phyloP scores from a whole-genome alignment of 441 rosid genomes.

The Manihot esculenta region DNA sequence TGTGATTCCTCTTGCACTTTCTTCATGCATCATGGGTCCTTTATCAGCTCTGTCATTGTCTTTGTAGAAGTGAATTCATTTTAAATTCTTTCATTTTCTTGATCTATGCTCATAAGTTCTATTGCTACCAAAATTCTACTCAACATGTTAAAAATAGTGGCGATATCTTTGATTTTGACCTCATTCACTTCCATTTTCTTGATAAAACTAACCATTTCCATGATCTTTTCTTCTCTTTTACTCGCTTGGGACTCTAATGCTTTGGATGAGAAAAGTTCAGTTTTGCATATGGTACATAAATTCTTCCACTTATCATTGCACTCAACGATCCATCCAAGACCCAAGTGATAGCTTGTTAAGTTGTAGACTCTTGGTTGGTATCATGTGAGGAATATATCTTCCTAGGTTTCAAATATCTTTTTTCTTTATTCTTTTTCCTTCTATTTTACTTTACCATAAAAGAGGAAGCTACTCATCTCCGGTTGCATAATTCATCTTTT shows the following conservation, averaged over 20 bases:
- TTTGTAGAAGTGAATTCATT: slow-evolving; percentile 23
- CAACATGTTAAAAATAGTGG: slow-evolving; percentile 31
- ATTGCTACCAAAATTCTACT: slow-evolving; percentile 33
- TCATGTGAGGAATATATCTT: slow-evolving; percentile 34
- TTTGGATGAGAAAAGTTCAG: slow-evolving; percentile 36
- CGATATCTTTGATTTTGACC: slow-evolving; percentile 34
- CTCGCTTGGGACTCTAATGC: slow-evolving; percentile 27
- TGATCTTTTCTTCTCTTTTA: slow-evolving; percentile 28
- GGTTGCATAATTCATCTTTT: too few species aligned
- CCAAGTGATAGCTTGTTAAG: slow-evolving; percentile 35
- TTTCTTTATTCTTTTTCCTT: too few species aligned
- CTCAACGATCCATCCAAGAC: slow-evolving; percentile 38
- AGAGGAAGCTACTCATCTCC: too few species aligned
- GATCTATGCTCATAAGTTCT: slow-evolving; percentile 33
- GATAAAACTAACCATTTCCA: slow-evolving; percentile 32
- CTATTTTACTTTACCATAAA: too few species aligned
- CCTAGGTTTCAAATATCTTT: too few species aligned
- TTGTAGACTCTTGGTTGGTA: slow-evolving; percentile 29
- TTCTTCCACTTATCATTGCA: slow-evolving; percentile 39
- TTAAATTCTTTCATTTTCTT: slow-evolving; percentile 25
- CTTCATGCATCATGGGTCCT: slow-evolving; percentile 25
- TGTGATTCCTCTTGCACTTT: slow-evolving; percentile 22
- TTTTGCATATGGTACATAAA: slow-evolving; percentile 28
- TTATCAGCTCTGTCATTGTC: slow-evolving; percentile 30
- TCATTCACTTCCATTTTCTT: slow-evolving; percentile 33